Conservation (phyloP, 768 basidiomycete genomes). For the Tricholoma hemisulphureum region DNA sequence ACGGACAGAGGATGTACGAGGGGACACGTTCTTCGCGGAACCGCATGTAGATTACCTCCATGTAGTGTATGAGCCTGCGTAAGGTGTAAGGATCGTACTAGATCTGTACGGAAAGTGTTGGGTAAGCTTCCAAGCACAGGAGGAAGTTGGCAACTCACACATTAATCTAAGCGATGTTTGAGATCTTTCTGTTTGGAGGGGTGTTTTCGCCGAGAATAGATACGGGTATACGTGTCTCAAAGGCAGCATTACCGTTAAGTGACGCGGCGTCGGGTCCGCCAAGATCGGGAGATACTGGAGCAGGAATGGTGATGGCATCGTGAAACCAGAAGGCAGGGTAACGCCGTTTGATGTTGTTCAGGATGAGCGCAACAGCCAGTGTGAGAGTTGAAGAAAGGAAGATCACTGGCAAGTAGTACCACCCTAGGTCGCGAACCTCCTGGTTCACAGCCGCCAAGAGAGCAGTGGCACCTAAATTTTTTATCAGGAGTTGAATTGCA, state of each 20-base stretch:
- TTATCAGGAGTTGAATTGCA: not conserved
- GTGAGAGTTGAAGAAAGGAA: slow-evolving; percentile 46
- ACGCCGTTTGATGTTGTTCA: slow-evolving; percentile 51
- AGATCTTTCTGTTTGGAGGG: slow-evolving; percentile 4
- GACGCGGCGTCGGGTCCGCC: slow-evolving; percentile 7
- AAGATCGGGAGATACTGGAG: slow-evolving; percentile 15
- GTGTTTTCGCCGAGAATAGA: slow-evolving; percentile 4
- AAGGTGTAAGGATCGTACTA: no score
- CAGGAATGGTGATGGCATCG: slow-evolving; percentile 18
- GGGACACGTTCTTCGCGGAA: no score
- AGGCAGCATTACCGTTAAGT: not conserved
- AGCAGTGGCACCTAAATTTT: slow-evolving; percentile 46
- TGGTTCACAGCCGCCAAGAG: slow-evolving; percentile 45
- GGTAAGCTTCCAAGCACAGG: no score
- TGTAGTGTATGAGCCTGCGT: no score
- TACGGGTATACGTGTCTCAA: not conserved
- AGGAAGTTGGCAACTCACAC: not conserved
- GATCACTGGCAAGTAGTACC: slow-evolving; percentile 54
- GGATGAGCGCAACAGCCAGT: slow-evolving; percentile 43
- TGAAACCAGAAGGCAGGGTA: slow-evolving; percentile 50
- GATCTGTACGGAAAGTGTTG: no score
- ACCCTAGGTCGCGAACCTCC: slow-evolving; percentile 43
- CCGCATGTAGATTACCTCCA: no score
- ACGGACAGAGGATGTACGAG: no score
- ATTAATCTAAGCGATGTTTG: not conserved